Conservation (phyloP, 2,329 filamentous ascomycete species). For the Botrytis elliptica region DNA sequence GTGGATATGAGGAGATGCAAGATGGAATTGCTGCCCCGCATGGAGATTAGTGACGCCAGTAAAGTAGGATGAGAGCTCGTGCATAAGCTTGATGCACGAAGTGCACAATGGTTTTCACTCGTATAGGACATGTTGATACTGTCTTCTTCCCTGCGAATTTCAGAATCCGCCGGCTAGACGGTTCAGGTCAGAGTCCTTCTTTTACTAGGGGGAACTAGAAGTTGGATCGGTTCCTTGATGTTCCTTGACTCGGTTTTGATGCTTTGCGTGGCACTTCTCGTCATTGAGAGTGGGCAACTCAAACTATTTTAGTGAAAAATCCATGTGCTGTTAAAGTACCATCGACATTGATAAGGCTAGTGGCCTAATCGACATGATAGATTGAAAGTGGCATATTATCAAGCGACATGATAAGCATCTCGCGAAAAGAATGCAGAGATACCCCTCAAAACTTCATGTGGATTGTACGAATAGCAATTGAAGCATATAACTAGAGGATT, state of each 20-base stretch:
- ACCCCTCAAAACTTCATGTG: not conserved
- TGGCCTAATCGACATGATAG: not conserved
- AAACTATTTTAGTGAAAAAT: not conserved
- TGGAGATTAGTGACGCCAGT: not conserved
- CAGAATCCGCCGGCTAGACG: not conserved
- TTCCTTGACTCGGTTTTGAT: not conserved
- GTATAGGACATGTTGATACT: not conserved
- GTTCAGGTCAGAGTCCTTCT: not conserved
- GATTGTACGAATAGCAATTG: not conserved
- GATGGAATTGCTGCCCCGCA: not conserved
- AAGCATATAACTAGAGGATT: not conserved
- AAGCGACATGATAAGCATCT: not conserved
- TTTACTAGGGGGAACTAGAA: not conserved
- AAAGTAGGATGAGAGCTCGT: not conserved
- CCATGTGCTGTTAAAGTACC: not conserved
- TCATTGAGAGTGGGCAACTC: not conserved
- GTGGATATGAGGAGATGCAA: not conserved
- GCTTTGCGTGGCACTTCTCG: not conserved
- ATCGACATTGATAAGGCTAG: not conserved
- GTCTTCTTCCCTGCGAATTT: not conserved
- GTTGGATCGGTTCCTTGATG: not conserved
- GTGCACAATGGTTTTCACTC: not conserved
- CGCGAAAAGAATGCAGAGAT: not conserved
- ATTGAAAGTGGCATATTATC: not conserved
- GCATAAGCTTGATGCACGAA: not conserved